Conservation (phyloP, 163 green algal species). For the Picocystis sp. region DNA sequence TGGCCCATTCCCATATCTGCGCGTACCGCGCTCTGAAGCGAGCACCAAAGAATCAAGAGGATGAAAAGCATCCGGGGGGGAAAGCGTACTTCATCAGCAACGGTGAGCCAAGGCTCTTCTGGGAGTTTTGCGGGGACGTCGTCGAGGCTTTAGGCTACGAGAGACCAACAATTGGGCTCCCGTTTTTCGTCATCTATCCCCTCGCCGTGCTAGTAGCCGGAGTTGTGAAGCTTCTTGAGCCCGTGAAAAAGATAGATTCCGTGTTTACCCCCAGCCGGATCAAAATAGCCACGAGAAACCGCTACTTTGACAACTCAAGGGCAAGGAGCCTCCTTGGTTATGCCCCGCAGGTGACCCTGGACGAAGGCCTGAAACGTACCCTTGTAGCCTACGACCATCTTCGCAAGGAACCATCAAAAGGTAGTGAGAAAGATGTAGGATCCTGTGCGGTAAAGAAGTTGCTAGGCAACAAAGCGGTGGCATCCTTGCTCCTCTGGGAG, state of each 20-base stretch:
- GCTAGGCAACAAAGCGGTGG: too few relatives aligned
- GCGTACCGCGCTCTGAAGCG: conserved; percentile 22
- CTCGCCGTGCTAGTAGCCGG: conserved; percentile 27
- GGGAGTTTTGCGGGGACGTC: conserved; percentile 67
- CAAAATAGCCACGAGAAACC: conserved; percentile 40
- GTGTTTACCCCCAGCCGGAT: conserved; percentile 35
- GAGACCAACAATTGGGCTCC: conserved; percentile 35
- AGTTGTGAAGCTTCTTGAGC: conserved; percentile 7
- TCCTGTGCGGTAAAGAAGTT: too few relatives aligned
- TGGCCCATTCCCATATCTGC: conserved; percentile 45
- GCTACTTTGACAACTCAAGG: conserved; percentile 34
- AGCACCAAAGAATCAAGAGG: not conserved
- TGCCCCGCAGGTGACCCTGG: conserved; percentile 29
- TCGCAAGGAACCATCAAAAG: not conserved
- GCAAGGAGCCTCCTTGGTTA: conserved; percentile 51
- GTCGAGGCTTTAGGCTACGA: conserved; percentile 65
- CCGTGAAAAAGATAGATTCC: conserved; percentile 1
- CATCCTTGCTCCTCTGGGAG: too few relatives aligned
- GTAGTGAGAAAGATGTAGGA: too few relatives aligned
- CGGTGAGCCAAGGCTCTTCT: conserved; percentile 59
- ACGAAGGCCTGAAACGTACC: conserved; percentile 42
- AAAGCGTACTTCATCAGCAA: conserved; percentile 82
- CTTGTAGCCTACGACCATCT: conserved; percentile 39
- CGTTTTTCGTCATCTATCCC: conserved; percentile 43
- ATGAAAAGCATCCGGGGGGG: conserved; percentile 26